phyloP scores from a whole-genome alignment of 305 asterid genomes.

The Striga hermonthica region DNA sequence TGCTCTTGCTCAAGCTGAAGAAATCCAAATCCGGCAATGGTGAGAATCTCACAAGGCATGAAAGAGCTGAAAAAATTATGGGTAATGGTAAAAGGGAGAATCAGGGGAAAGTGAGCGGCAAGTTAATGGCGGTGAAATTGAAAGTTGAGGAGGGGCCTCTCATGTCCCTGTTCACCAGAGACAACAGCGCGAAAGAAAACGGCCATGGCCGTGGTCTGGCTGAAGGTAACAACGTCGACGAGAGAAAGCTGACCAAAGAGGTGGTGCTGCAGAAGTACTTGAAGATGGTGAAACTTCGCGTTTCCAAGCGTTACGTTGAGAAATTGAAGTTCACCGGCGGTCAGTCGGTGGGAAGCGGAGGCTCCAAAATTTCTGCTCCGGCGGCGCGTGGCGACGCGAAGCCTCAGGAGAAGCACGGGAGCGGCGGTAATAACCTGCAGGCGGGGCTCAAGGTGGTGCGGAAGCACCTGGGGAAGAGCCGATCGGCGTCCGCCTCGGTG shows the following conservation, averaged over 20 bases:
- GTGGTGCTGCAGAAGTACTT: constrained; percentile 67
- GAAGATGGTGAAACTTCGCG: constrained; percentile 81
- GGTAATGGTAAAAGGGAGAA: constrained; percentile 18
- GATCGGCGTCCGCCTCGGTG: constrained; percentile 53
- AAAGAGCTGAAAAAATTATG: constrained; percentile 23
- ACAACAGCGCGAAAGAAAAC: constrained; percentile 42
- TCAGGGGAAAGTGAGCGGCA: constrained; percentile 34
- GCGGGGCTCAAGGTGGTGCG: constrained; percentile 57
- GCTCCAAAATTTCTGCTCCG: constrained; percentile 30
- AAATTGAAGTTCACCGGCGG: constrained; percentile 49
- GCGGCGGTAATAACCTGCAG: constrained; percentile 37
- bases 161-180: constrained; percentile 52
- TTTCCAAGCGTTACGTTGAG: constrained; percentile 64
- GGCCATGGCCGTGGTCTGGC: constrained; percentile 4
- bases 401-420: constrained; percentile 15
- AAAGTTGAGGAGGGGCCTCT: constrained; percentile 61
- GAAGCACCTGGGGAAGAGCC: constrained; percentile 62
- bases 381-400: constrained; percentile 31
- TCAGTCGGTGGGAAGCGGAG: constrained; percentile 27
- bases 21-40: constrained; percentile 50
- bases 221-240: constrained; percentile 31
- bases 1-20: constrained; percentile 67
- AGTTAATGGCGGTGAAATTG: constrained; percentile 53
- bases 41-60: constrained; percentile 23
- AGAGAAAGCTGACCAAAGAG: constrained; percentile 49